Percentiles rank a stretch among this genome's conserved stretches.
Conservation (phyloP, 306 rosid genomes). For the Medicago truncatula region MtrunA17r5.0-ANR NC_053048.1:45061501-45062000, state of each 20-base stretch:
- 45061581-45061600: constrained; percentile 62
- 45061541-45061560: constrained; percentile 63
- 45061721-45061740: constrained; percentile 64
- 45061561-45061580: constrained; percentile 65
- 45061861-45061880: constrained; percentile 86
- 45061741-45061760: constrained; percentile 71
- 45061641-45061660: constrained; percentile 70
- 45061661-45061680: constrained; percentile 60
- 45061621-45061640: constrained; percentile 73
- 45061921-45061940: constrained; percentile 88
- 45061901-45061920: constrained; percentile 96
- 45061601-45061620: constrained; percentile 82
- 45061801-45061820: constrained; percentile 72
- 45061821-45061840: constrained; percentile 78
- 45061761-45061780: constrained; percentile 72
- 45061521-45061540: constrained; percentile 55
- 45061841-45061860: constrained; percentile 90
- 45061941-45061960: constrained; percentile 88
- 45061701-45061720: constrained; percentile 59
- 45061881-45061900: constrained; percentile 75
- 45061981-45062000: constrained; percentile 60
- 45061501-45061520: constrained; percentile 68
- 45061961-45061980: constrained; percentile 72
- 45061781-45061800: constrained; percentile 79
- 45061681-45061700: constrained; percentile 72